Conservation (phyloP, 139 green algal genomes). For the Nannochloris sp. region DNA sequence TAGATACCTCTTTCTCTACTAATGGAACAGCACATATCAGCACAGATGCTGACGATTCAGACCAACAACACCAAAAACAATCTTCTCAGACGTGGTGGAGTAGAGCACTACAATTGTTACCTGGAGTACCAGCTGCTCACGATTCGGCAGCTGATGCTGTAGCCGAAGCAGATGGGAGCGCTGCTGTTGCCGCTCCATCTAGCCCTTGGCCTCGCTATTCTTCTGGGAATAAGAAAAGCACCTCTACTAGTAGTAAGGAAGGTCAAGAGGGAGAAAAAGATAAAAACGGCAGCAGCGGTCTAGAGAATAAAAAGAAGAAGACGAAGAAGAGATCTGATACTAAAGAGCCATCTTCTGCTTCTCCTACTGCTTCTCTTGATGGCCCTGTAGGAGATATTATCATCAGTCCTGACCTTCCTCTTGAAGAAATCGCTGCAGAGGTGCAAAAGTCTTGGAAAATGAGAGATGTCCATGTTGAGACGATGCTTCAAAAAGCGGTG, state of each 20-base stretch:
- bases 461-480: conserved; percentile 56
- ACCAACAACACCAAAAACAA: background rate
- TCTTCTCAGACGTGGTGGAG: conserved; percentile 10
- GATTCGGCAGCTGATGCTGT: background rate
- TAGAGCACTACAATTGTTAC: conserved; percentile 1
- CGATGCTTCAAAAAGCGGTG: conserved; percentile 53
- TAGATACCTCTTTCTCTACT: too few relatives aligned
- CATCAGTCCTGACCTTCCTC: conserved; percentile 66
- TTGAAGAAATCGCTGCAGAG: conserved; percentile 79
- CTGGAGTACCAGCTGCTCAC: conserved; percentile 2
- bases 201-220: too few relatives aligned
- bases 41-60: background rate
- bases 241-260: background rate
- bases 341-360: background rate
- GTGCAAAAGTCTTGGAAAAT: conserved; percentile 53
- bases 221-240: too few relatives aligned
- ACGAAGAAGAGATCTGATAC: background rate
- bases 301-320: background rate
- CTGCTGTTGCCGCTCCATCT: too few relatives aligned
- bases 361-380: background rate
- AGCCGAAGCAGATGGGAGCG: background rate
- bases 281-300: background rate
- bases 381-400: conserved; percentile 51
- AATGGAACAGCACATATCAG: too few relatives aligned
- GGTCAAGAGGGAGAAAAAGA: background rate